phyloP scores from a whole-genome alignment of 257 asterid species.

The Solanum pinnatisectum region DNA sequence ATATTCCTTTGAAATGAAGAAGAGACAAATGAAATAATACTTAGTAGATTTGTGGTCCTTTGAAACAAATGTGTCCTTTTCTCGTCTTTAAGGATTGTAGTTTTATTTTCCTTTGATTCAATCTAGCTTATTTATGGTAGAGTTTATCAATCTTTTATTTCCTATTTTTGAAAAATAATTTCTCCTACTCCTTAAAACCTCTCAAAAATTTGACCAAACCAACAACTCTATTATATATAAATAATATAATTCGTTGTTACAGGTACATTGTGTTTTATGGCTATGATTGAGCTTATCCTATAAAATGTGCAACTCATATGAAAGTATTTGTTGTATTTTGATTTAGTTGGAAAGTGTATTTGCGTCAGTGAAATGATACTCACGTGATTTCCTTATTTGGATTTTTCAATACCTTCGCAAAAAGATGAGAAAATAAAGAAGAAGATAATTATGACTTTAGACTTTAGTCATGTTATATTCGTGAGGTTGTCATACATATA shows the following conservation, averaged over 20 bases:
- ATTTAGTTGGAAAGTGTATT: background rate
- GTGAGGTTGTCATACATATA: too few relatives aligned
- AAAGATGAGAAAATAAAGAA: background rate
- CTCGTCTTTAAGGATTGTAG: background rate
- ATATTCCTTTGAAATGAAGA: background rate
- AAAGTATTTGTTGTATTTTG: background rate
- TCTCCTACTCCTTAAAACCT: background rate
- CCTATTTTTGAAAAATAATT: background rate
- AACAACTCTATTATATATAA: too few relatives aligned
- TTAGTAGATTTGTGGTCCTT: background rate
- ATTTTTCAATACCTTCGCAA: slow-evolving; percentile 4
- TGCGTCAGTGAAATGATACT: background rate
- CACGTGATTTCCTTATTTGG: background rate
- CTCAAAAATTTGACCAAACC: background rate
- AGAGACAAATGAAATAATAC: background rate
- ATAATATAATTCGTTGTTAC: too few relatives aligned
- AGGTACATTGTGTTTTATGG: background rate
- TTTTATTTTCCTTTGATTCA: background rate
- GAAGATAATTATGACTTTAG: background rate
- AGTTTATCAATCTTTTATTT: background rate
- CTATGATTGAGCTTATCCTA: background rate
- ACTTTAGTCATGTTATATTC: background rate
- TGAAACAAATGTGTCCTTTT: background rate
- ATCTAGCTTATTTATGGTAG: background rate
- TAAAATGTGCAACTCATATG: background rate